phyloP scores from a whole-genome alignment of 495 filamentous ascomycete species.

The Talaromyces adpressus region DNA sequence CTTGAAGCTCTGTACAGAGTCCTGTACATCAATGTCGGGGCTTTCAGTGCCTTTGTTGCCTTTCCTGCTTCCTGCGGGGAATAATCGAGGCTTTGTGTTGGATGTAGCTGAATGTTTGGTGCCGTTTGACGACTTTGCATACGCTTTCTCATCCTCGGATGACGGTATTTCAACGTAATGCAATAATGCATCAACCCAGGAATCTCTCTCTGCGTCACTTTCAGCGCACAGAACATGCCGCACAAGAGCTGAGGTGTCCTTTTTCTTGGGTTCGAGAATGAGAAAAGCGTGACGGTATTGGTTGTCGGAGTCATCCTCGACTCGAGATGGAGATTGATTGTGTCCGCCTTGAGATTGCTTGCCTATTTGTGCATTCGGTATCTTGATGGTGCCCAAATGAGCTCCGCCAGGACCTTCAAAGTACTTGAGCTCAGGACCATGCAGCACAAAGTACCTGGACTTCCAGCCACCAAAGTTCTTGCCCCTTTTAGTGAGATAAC shows the following conservation, averaged over 20 bases:
- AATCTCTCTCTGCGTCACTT: conserved; percentile 85
- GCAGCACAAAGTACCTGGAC: conserved; percentile 84
- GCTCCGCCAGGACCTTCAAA: conserved; percentile 84
- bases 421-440: conserved; percentile 84
- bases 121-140: conserved; percentile 17
- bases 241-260: conserved; percentile 84
- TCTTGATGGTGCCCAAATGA: conserved; percentile 87
- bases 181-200: conserved; percentile 86
- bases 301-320: conserved; percentile 72
- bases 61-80: conserved; percentile 34
- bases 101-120: neutral
- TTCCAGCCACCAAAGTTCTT: conserved; percentile 99
- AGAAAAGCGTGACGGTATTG: conserved; percentile 96
- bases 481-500: conserved; percentile 90
- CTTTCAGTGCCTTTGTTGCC: conserved; percentile 34
- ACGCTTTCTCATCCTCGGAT: conserved; percentile 37
- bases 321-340: conserved; percentile 51
- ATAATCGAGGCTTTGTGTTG: conserved; percentile 21
- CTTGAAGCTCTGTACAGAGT: conserved; percentile 68
- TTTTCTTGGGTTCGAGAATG: conserved; percentile 90
- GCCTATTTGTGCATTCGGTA: conserved; percentile 86
- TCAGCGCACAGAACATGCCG: conserved; percentile 94
- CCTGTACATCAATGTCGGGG: conserved; percentile 30
- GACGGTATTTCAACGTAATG: conserved; percentile 79
- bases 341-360: conserved; percentile 64